Conservation (phyloP, 2,329 filamentous ascomycete genomes). For the Tolypocladium amazonense region DNA sequence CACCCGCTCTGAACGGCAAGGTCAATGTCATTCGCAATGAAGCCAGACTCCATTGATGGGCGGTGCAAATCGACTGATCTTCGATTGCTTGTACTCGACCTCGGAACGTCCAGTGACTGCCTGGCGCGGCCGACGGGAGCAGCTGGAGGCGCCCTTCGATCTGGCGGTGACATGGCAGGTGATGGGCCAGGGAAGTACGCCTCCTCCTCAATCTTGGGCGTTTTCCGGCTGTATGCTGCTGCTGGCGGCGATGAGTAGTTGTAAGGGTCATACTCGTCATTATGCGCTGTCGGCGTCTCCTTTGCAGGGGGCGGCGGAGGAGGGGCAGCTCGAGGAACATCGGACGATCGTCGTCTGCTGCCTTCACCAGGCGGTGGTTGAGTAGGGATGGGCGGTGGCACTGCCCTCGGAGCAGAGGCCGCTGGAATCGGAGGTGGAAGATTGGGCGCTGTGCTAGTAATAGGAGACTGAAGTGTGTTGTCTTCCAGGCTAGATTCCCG, state of each 20-base stretch:
- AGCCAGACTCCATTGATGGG: slow-evolving; percentile 67
- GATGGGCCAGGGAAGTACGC: slow-evolving; percentile 36
- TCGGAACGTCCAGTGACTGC: slow-evolving; percentile 24
- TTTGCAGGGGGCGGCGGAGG: slow-evolving; percentile 34
- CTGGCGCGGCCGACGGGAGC: slow-evolving; percentile 16
- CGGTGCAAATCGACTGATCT: slow-evolving; percentile 67
- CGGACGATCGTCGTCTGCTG: slow-evolving; percentile 51
- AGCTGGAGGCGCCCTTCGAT: slow-evolving; percentile 33
- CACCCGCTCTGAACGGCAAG: slow-evolving; percentile 64
- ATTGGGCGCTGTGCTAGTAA: slow-evolving; percentile 30
- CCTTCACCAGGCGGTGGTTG: slow-evolving; percentile 41
- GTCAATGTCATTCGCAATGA: slow-evolving; percentile 81
- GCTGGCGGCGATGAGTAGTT: slow-evolving; percentile 34
- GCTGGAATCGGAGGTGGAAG: slow-evolving; percentile 47
- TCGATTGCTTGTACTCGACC: slow-evolving; percentile 29
- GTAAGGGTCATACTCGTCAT: slow-evolving; percentile 63
- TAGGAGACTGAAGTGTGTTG: slow-evolving; percentile 48
- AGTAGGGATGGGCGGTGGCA: slow-evolving; percentile 55
- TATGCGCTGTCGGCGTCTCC: slow-evolving; percentile 23
- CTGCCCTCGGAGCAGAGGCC: slow-evolving; percentile 42
- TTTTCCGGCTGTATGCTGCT: slow-evolving; percentile 20
- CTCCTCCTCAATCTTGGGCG: slow-evolving; percentile 34
- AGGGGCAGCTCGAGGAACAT: slow-evolving; percentile 59
- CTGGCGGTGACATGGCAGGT: slow-evolving; percentile 32
- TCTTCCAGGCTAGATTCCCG: slow-evolving; percentile 70